These are phyloP conservation scores for Chrysoporthe puriensis DNA, from an alignment of 2,329 filamentous ascomycete species.

Conservation along the genomic window DNA sequence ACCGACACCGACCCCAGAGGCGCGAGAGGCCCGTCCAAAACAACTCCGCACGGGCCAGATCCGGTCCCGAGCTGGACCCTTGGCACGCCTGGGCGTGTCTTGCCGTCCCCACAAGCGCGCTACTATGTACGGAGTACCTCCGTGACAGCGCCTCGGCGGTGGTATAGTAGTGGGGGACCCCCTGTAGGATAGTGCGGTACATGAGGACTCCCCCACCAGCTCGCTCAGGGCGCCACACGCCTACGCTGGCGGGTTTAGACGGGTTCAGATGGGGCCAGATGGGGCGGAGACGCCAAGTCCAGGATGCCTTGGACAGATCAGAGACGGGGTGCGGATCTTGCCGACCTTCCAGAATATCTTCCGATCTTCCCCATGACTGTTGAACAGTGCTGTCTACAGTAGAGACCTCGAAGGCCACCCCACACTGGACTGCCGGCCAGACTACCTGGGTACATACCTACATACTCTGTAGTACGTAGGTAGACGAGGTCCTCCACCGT, in stretches of 20 bases:
- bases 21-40: constrained; percentile 23
- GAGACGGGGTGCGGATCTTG: background rate
- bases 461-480: no score
- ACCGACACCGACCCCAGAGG: constrained; percentile 2
- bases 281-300: background rate
- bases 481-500: no score
- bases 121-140: background rate
- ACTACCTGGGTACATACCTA: no score
- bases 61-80: constrained; percentile 19
- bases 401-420: no score
- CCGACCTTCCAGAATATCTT: background rate
- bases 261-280: background rate
- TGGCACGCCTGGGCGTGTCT: constrained; percentile 7
- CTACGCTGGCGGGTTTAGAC: background rate
- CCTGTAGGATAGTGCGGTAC: no score
- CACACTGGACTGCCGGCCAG: no score
- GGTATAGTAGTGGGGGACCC: no score
- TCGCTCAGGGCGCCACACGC: background rate
- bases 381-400: no score
- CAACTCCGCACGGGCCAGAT: constrained; percentile 28
- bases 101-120: constrained; percentile 23
- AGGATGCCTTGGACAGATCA: background rate
- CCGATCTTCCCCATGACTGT: no score
- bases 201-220: no score
- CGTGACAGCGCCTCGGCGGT: no score